Conservation (phyloP, 1,139 yeast genomes). For the Debaryomyces coudertii region DNA sequence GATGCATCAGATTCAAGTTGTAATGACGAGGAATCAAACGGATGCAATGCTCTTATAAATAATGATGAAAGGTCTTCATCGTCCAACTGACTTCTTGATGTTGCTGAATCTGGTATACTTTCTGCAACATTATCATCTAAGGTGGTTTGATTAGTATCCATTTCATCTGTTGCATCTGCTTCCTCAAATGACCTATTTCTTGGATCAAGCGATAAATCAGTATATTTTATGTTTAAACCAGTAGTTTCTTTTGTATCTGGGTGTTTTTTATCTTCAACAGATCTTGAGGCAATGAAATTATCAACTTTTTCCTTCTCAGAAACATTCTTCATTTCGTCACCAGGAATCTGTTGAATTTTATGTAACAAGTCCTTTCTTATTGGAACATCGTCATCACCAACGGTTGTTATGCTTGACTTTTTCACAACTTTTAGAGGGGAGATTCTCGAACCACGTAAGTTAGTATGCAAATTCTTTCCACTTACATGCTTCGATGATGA, state of each 20-base stretch:
- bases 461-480: slow-evolving; percentile 14
- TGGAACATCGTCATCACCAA: slow-evolving; percentile 30
- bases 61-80: slow-evolving; percentile 48
- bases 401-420: slow-evolving; percentile 6
- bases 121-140: slow-evolving; percentile 7
- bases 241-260: slow-evolving; percentile 16
- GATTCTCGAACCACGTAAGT: slow-evolving; percentile 24
- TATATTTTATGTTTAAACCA: slow-evolving; percentile 24
- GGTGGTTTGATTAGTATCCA: slow-evolving; percentile 3
- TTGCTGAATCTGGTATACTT: slow-evolving; percentile 13
- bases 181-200: slow-evolving; percentile 14
- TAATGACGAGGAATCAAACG: slow-evolving; percentile 73
- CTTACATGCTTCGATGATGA: slow-evolving; percentile 3
- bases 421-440: slow-evolving; percentile 26
- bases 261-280: slow-evolving; percentile 1
- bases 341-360: slow-evolving; percentile 20
- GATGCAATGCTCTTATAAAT: slow-evolving; percentile 69
- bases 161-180: not conserved
- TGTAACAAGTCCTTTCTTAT: slow-evolving; percentile 34
- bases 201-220: slow-evolving; percentile 25
- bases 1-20: slow-evolving; percentile 69
- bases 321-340: slow-evolving; percentile 11
- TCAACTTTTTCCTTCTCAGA: slow-evolving; percentile 23
- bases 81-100: slow-evolving; percentile 17
- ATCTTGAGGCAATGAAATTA: slow-evolving; percentile 17